These are phyloP conservation scores for Aphanomyces euteiches DNA, from an alignment of 352 stramenopile genomes.

Conservation along the genomic window DNA sequence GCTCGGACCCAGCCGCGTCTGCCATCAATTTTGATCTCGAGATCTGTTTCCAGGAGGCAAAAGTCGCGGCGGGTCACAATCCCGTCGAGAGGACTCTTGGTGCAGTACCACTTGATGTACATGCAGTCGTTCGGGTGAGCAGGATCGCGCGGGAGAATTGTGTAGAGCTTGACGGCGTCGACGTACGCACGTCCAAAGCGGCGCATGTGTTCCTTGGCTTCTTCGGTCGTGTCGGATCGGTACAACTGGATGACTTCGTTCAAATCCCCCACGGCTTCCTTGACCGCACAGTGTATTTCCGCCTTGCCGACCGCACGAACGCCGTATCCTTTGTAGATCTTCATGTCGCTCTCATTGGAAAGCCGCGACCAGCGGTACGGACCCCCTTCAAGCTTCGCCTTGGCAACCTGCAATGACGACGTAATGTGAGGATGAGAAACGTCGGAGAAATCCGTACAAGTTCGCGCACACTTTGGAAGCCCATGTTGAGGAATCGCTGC, in stretches of 20 bases:
- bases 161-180: not conserved
- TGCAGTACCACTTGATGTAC: not conserved
- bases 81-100: not conserved
- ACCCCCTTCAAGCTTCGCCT: not conserved
- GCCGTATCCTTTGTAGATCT: not conserved
- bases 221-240: not conserved
- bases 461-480: not conserved
- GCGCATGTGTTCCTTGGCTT: not conserved
- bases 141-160: not conserved
- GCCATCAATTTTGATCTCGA: not conserved
- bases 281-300: not conserved
- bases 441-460: not conserved
- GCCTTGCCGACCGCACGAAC: not conserved
- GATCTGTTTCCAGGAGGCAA: not conserved
- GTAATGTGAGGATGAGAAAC: not conserved
- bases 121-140: not conserved
- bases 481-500: not conserved
- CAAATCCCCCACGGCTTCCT: not conserved
- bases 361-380: not conserved
- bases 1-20: not conserved
- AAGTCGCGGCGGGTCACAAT: not conserved
- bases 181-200: conserved; percentile 3
- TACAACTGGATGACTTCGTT: not conserved
- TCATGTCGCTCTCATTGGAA: not conserved
- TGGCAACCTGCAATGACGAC: not conserved